These are phyloP conservation scores for Camelina neglecta DNA, from an alignment of 345 rosid genomes.

Conservation along the genomic window DNA sequence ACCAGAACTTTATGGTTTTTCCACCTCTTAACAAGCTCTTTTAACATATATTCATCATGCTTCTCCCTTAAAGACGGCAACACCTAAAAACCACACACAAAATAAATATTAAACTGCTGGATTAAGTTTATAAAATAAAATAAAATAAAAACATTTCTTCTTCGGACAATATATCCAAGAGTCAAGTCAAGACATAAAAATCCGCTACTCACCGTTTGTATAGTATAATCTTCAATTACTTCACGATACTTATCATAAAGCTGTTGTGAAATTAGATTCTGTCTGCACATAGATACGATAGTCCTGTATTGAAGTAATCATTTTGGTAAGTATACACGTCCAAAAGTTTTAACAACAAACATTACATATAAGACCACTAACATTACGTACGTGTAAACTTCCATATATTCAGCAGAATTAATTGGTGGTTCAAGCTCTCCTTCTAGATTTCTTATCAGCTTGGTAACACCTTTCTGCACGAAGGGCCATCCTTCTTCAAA, in stretches of 20 bases:
- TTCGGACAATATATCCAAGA: background rate
- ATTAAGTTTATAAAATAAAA: too few species aligned
- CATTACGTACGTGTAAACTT: constrained; percentile 53
- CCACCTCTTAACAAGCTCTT: constrained; percentile 79
- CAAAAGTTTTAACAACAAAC: background rate
- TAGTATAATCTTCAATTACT: constrained; percentile 57
- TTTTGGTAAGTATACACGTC: too few species aligned
- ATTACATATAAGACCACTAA: background rate
- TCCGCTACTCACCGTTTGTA: constrained; percentile 45
- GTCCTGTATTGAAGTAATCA: too few species aligned
- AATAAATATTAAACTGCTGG: background rate
- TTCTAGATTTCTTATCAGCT: constrained; percentile 64
- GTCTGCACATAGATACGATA: too few species aligned
- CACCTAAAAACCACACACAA: constrained; percentile 16
- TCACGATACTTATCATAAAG: constrained; percentile 61
- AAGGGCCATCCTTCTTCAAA: constrained; percentile 63
- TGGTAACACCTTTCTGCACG: constrained; percentile 58
- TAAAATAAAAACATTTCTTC: background rate
- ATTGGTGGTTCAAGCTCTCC: constrained; percentile 54
- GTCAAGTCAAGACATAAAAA: background rate
- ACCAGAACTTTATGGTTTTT: constrained; percentile 68
- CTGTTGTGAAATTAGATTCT: constrained; percentile 42
- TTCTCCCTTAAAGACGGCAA: constrained; percentile 62
- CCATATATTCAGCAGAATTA: constrained; percentile 53
- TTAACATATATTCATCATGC: constrained; percentile 71